Evolutionary conservation across 2,329 filamentous ascomycete genomes (phyloP), one percentile per base, ranked within the genome.

Genomic region (Rhynchosporium graminicola): DNA sequence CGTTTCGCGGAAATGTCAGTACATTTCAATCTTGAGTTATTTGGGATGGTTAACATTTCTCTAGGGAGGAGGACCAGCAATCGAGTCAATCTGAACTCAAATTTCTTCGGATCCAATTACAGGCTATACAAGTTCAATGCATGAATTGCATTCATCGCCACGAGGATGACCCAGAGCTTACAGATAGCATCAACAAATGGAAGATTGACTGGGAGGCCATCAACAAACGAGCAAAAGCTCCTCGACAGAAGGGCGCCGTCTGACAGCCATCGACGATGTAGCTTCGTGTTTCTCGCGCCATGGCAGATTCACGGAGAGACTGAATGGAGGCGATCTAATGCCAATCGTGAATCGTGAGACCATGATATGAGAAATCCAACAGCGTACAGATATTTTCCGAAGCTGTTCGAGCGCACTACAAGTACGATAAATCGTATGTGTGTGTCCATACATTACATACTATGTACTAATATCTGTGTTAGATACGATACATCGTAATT

Each of bases 121-220:
- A 86, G 67, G 84, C 82, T 28, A 81, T 88, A 67, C 84, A 88
- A 76, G 81, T 86, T 20, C 83, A 85, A 67, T 81, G 81, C 71
- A 77, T 77, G 42, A 73, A 74, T 65, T 77, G 79, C 63, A 73
- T 81, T n/a, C 76, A 82, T 20, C 63, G 77, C 48, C 79, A 80
- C 62, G 78, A 79, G 2, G 83, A 87, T 72, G 83, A 87, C 71
- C 77, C 79, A 33, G 84, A 87, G 63, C 80, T 88, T 40, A 77
- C 80, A 64, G 79, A 82, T 65, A 85, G 83, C 72, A 87, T 88
- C 66, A 76, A 79, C 63, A 80, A 80, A 65, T 88, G 86, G 82
- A 87, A 86, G 73, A 74, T 80, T 38, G 85, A 87, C 69, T 88
- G 84, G 80, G 75, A 78, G 9, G 73, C 75, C 15, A 76, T 86